A percentile compares a stretch with the other conserved stretches of the same genome.
These are phyloP conservation scores for Rusavskia elegans DNA, from an alignment of 495 filamentous ascomycete genomes.

Conservation along the genomic window DNA sequence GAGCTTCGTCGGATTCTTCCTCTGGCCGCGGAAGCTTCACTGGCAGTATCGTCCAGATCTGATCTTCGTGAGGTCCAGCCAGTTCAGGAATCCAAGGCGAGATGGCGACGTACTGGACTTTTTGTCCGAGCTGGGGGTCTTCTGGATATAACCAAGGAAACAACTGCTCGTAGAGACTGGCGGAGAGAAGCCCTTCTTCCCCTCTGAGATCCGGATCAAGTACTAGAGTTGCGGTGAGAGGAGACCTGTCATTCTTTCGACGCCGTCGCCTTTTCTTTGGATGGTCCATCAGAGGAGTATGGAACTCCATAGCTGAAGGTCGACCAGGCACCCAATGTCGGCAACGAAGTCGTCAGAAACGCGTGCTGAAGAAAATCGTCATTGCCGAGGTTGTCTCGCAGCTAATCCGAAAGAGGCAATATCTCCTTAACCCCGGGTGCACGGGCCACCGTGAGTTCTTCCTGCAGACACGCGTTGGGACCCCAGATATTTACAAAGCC, in stretches of 20 bases:
- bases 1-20: constrained; percentile 16
- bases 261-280: constrained; percentile 26
- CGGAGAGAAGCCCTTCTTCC: constrained; percentile 75
- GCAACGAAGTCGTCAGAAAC: background rate
- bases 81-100: constrained; percentile 60
- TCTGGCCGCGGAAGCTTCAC: constrained; percentile 27
- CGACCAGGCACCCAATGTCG: background rate
- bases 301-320: constrained; percentile 18
- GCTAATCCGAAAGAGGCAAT: too few species aligned
- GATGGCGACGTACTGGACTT: constrained; percentile 53
- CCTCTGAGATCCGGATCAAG: constrained; percentile 73
- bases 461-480: too few species aligned
- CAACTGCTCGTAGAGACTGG: constrained; percentile 69
- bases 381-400: too few species aligned
- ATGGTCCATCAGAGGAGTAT: constrained; percentile 20
- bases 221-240: constrained; percentile 45
- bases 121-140: background rate
- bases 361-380: background rate
- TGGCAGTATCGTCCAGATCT: constrained; percentile 73
- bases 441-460: too few species aligned
- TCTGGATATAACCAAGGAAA: constrained; percentile 25
- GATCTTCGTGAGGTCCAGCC: constrained; percentile 37
- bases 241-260: constrained; percentile 32
- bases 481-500: too few species aligned
- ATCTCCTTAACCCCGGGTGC: too few species aligned